Evolutionary conservation across 83 land plant species (phyloP), one percentile per base, ranked within the genome.

Genomic region (Thuja plicata): DNA sequence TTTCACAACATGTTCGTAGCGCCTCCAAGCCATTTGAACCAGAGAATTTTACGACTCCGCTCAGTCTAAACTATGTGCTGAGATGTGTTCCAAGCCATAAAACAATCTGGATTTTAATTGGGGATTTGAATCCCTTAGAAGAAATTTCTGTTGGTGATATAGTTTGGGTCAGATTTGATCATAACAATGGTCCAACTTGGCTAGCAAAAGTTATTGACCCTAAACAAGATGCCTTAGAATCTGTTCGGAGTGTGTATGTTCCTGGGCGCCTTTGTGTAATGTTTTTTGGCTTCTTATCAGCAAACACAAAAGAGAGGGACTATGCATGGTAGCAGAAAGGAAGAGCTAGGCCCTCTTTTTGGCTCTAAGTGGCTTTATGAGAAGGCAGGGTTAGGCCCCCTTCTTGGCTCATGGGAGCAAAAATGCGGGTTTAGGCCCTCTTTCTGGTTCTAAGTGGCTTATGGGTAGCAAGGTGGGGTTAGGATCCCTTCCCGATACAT

Each of bases 181-280:
- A 91, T 82, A 89, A 89, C 35, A 85, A 85, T 85, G 93, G 92
- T 54, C 96, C 98, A 21, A 92, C 91, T 78, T 98, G 99, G 99
- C 99, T 99, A 17, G 99, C 99, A 4, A 93, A 94, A 87, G 99
- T 98, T 43, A 92, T 98, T 80, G 97, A 98, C 88, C 98, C 99
- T 15, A 86, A 90, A 86, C 84, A 89, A 32, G 95, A 95, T 78
- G 99, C 96, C 77, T 98, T 98, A 34, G 94, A 95, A 54, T 87
- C 90, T 45, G 98, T 98, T 84, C 94, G 93, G 81, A 94, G 91
- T 57, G 91, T 92, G 41, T 91, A 94, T 87, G 62, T 94, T 86
- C 91, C 99, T 40, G 94, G 91, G 34, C 93, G 95, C 62, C 88
- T 93, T 35, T 97, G 99, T 90, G 99, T 98, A 43, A 98, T 96